Conservation (phyloP, 1,284 basidiomycete genomes). For the Sporisorium iseilematis-ciliati region DNA sequence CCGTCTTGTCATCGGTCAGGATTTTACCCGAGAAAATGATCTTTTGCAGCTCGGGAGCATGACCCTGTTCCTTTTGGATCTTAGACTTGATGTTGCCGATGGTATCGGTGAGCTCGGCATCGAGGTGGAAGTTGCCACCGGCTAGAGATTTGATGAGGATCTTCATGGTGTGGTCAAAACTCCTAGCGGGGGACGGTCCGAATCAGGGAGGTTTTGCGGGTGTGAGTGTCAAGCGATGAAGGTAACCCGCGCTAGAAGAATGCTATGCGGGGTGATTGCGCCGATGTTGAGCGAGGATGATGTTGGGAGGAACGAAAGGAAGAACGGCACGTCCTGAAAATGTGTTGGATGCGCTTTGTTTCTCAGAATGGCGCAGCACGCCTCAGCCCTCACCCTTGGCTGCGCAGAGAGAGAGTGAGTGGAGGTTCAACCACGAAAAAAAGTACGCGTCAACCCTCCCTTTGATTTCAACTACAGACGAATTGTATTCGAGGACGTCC, state of each 20-base stretch:
- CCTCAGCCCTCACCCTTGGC: background rate
- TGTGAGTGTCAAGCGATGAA: background rate
- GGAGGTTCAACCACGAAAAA: conserved; percentile 9
- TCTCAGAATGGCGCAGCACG: background rate
- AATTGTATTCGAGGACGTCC: background rate
- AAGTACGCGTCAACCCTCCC: conserved; percentile 19
- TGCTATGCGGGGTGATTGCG: conserved; percentile 1
- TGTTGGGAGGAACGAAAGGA: background rate
- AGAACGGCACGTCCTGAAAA: too few relatives aligned
- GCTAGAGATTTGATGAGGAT: conserved; percentile 67
- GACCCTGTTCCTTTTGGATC: conserved; percentile 83
- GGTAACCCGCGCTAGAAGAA: too few relatives aligned
- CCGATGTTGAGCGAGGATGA: background rate
- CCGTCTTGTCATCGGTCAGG: conserved; percentile 85
- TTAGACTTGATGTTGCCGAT: conserved; percentile 84
- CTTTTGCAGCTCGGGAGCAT: conserved; percentile 83
- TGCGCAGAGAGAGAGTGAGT: conserved; percentile 5
- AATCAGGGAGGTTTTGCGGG: background rate
- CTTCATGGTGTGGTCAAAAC: conserved; percentile 53
- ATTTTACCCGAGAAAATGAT: conserved; percentile 98
- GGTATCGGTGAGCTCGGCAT: conserved; percentile 65
- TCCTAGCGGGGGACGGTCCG: background rate
- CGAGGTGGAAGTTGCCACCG: conserved; percentile 67
- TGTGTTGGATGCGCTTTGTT: too few relatives aligned
- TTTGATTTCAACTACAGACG: background rate